These are phyloP conservation scores for Rubus idaeus DNA, from an alignment of 306 rosid genomes.

Conservation along the genomic window DNA sequence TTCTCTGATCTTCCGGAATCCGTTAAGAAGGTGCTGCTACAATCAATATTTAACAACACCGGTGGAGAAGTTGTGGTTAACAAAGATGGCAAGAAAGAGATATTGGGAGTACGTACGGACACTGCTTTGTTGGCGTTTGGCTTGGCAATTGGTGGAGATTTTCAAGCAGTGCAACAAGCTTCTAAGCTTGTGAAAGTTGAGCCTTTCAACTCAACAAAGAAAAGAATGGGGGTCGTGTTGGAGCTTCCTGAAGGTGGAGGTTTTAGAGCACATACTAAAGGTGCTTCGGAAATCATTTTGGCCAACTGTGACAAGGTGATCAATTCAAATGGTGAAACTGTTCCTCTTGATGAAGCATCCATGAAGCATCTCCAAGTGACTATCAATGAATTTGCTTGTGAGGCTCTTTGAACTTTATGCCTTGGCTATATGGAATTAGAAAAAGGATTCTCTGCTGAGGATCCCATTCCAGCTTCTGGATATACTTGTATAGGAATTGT, in stretches of 20 bases:
- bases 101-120: conserved; percentile 86
- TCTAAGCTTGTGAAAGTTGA: conserved; percentile 73
- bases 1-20: conserved; percentile 65
- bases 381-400: conserved; percentile 76
- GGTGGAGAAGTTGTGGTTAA: conserved; percentile 91
- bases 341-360: conserved; percentile 73
- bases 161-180: conserved; percentile 63
- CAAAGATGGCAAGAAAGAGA: conserved; percentile 69
- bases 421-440: conserved; percentile 82
- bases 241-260: conserved; percentile 69
- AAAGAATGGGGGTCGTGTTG: conserved; percentile 81
- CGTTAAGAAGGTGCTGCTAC: conserved; percentile 51
- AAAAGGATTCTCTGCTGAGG: conserved; percentile 54
- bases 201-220: conserved; percentile 92
- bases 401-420: conserved; percentile 93
- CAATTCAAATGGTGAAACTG: conserved; percentile 68
- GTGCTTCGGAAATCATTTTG: conserved; percentile 88
- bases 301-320: conserved; percentile 86
- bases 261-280: conserved; percentile 82
- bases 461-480: conserved; percentile 78
- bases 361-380: conserved; percentile 49
- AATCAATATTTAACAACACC: conserved; percentile 82
- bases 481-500: conserved; percentile 83
- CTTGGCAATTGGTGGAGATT: conserved; percentile 78
- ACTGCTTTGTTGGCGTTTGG: conserved; percentile 84